Base-by-base conservation (phyloP, 345 rosid genomes). In the Reutealis trisperma region DNA sequence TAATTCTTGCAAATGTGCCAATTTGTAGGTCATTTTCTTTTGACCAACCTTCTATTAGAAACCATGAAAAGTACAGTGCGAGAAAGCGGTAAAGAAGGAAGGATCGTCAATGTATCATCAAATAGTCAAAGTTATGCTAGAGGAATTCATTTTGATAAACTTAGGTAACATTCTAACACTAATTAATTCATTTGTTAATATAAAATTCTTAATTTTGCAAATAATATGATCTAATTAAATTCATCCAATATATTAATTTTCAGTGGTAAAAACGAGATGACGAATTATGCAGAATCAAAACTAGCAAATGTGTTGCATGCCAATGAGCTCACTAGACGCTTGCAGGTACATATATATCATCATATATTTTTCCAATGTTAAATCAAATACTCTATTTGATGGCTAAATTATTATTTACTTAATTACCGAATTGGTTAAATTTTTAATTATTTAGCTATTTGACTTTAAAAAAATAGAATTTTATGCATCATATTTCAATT, bases 1-100 rank as follows among this genome's bases (percentile, higher is more conserved):
- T 4, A 34, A 4, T 34, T 34, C 37, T 34, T 34, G 37, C 37
- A 34, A 34, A 34, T 34, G 37, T 34, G n/a, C 59, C 32, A 16
- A 22, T 41, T 68, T 84, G 78, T 84, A 89, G 94, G 95, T 61
- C 95, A 91, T 85, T 91, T 91, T 80, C 90, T 88, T 70, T 45
- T 91, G 77, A 91, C 79, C 7, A 45, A 67, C 30, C 59, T 76
- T 16, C n/a, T 76, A 42, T 12, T 76, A 58, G 79, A 76, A 12
- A 76, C 59, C 44, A 76, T 76, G 72, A 68, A 67, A 59, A 59
- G 15, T 4, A 76, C 78, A 25, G 81, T 90, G 22, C 73, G 55
- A n/a, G 83, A 88, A 74, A 86, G 85, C 77, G 81, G 81, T 34
- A 45, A 44, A 67, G 89, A 88, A 79, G 95, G 95, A 57, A 87